phyloP scores from a whole-genome alignment of 768 basidiomycete species.

The Termitomyces sp. region DNA sequence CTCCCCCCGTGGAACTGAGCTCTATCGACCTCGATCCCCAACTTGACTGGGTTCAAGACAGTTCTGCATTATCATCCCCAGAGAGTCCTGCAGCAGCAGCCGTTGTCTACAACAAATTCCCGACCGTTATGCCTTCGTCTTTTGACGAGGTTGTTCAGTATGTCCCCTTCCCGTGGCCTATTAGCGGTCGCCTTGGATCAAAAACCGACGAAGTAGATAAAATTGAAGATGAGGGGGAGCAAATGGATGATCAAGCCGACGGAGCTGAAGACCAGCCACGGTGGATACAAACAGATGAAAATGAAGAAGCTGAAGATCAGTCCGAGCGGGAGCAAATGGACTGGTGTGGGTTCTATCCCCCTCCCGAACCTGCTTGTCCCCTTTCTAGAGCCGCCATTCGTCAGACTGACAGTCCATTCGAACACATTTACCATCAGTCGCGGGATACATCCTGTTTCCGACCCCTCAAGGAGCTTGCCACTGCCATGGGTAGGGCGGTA shows the following conservation, averaged over 20 bases:
- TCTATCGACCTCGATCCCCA: neutral
- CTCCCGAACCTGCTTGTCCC: neutral
- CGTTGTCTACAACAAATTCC: neutral
- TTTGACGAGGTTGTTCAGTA: neutral
- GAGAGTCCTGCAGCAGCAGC: neutral
- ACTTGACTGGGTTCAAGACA: neutral
- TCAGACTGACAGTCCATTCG: neutral
- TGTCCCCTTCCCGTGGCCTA: neutral
- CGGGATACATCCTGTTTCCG: neutral
- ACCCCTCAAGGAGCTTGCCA: neutral
- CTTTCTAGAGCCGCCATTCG: neutral
- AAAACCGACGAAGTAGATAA: neutral
- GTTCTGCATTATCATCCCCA: neutral
- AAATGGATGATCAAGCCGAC: neutral
- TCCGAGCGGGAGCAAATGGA: neutral
- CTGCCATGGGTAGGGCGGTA: neutral
- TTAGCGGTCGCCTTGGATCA: neutral
- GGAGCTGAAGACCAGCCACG: neutral
- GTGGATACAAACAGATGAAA: neutral
- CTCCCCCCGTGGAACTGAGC: neutral
- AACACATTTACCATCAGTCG: neutral
- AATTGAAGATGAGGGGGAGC: no score
- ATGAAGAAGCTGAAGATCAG: neutral
- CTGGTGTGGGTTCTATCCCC: neutral
- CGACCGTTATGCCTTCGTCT: neutral